Evolutionary conservation across 805 yeast genomes (phyloP).

Genomic region (Grigorovia transvaalensis): DNA sequence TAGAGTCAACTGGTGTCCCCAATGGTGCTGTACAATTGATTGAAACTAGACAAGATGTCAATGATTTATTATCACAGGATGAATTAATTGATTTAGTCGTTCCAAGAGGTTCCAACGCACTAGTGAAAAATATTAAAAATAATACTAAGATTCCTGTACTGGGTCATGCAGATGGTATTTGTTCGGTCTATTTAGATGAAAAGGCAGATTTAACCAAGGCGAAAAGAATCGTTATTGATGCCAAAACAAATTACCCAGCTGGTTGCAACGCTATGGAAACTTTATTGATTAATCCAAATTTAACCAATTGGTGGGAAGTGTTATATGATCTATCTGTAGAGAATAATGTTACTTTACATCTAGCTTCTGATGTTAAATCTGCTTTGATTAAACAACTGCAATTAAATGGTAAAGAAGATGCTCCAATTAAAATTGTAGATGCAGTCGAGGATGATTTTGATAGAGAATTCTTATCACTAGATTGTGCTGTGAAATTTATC

Average conservation of each 20-base stretch:
- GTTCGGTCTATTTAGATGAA: slow-evolving; percentile 75
- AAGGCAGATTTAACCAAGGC: slow-evolving; percentile 75
- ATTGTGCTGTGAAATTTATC: slow-evolving; percentile 64
- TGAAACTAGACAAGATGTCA: slow-evolving; percentile 81
- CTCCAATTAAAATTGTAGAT: slow-evolving; percentile 29
- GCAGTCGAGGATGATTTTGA: slow-evolving; percentile 50
- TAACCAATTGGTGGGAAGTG: slow-evolving; percentile 30
- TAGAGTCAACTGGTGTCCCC: slow-evolving; percentile 59
- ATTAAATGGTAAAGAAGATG: slow-evolving; percentile 7
- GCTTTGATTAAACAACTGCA: slow-evolving; percentile 19
- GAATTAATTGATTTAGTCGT: slow-evolving; percentile 86
- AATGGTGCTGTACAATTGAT: slow-evolving; percentile 74
- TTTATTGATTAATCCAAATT: slow-evolving; percentile 41
- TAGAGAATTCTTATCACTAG: slow-evolving; percentile 74
- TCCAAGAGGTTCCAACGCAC: slow-evolving; percentile 94
- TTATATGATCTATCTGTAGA: slow-evolving; percentile 42
- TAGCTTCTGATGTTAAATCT: slow-evolving; percentile 39
- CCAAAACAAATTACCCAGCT: slow-evolving; percentile 95
- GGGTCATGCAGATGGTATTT: slow-evolving; percentile 98
- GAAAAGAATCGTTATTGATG: slow-evolving; percentile 61
- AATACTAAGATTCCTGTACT: slow-evolving; percentile 91
- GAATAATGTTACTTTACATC: slow-evolving; percentile 61
- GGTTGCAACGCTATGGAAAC: slow-evolving; percentile 98
- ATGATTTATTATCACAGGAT: slow-evolving; percentile 76
- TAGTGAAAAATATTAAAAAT: slow-evolving; percentile 77